These are phyloP conservation scores for Solanum chaucha DNA, from an alignment of 257 asterid genomes.

Conservation along the genomic window DNA sequence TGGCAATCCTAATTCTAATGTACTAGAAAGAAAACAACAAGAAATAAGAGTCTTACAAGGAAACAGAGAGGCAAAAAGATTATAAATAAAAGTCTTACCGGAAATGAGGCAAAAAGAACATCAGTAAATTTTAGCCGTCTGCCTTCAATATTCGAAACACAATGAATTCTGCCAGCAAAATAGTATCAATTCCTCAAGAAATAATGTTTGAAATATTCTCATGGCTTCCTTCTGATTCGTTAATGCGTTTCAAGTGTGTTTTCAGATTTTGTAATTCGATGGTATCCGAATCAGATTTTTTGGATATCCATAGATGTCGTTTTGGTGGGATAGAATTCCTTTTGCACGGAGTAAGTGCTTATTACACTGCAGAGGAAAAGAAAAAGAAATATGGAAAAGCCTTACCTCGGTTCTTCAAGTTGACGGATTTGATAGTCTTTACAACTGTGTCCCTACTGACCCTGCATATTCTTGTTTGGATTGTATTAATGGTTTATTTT, in stretches of 20 bases:
- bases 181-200: background rate
- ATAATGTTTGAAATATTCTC: background rate
- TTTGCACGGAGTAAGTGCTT: background rate
- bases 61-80: background rate
- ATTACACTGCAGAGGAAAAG: background rate
- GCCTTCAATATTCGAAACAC: background rate
- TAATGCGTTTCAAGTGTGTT: background rate
- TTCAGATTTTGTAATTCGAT: no score
- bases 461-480: background rate
- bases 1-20: background rate
- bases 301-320: background rate
- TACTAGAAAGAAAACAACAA: background rate
- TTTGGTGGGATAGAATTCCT: background rate
- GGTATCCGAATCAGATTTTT: background rate
- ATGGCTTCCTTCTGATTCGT: background rate
- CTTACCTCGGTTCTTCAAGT: background rate
- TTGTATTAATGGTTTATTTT: background rate
- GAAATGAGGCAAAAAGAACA: background rate
- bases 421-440: background rate
- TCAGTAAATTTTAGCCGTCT: background rate
- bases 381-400: background rate
- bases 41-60: background rate
- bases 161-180: background rate
- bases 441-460: no score
- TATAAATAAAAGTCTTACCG: background rate